Evolutionary conservation across 2,329 filamentous ascomycete species (phyloP).

Genomic region (Phialemoniopsis sp.): DNA sequence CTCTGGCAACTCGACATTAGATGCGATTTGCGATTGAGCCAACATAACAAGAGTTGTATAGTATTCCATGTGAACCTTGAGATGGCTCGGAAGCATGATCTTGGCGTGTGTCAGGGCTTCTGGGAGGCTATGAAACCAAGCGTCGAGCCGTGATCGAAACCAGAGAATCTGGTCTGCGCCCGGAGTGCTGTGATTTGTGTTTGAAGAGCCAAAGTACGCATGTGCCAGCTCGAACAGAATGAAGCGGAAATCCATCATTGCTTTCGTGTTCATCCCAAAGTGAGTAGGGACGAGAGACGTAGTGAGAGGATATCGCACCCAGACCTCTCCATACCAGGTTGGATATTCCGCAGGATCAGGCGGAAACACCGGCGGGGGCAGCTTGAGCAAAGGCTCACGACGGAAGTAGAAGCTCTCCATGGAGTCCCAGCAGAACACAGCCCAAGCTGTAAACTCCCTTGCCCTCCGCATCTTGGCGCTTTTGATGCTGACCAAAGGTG

Average conservation of each 20-base stretch:
- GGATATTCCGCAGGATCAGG: slow-evolving; percentile 19
- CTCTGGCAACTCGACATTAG: too few relatives aligned
- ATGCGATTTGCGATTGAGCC: too few relatives aligned
- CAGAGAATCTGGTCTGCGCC: slow-evolving; percentile 12
- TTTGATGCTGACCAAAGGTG: slow-evolving; percentile 6
- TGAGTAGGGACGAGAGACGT: slow-evolving; percentile 13
- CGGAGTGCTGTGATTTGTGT: slow-evolving; percentile 5
- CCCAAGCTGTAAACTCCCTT: slow-evolving; percentile 25
- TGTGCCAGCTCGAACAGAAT: slow-evolving; percentile 18
- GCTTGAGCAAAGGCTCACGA: slow-evolving; percentile 14
- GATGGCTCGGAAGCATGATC: slow-evolving; percentile 20
- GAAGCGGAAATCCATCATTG: slow-evolving; percentile 19
- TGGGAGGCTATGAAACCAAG: slow-evolving; percentile 15
- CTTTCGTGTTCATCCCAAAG: slow-evolving; percentile 18
- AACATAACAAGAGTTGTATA: slow-evolving; percentile 1
- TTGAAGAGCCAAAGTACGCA: slow-evolving; percentile 11
- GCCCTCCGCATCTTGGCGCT: slow-evolving; percentile 14
- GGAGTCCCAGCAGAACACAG: slow-evolving; percentile 23
- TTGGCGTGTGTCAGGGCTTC: slow-evolving; percentile 16
- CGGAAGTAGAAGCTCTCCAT: slow-evolving; percentile 15
- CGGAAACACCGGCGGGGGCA: slow-evolving; percentile 15
- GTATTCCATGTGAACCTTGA: slow-evolving; percentile 22
- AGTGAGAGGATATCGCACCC: slow-evolving; percentile 20
- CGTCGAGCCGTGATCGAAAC: slow-evolving; percentile 12
- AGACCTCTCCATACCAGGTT: slow-evolving; percentile 23